Evolutionary conservation across 805 yeast genomes (phyloP).

Genomic region (Phaffomyces opuntiae): DNA sequence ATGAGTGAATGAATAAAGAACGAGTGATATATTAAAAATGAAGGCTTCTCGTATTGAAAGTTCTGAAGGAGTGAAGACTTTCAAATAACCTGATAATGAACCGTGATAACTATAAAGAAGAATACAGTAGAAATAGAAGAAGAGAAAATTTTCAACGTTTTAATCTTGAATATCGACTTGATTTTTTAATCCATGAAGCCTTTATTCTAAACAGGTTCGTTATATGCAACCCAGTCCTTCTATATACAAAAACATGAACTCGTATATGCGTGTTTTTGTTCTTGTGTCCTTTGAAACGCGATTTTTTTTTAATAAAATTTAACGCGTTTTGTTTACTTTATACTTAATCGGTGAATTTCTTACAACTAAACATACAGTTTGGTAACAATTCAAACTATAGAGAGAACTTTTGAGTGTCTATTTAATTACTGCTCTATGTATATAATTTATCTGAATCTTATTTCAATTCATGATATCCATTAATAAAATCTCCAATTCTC

Average conservation of each 20-base stretch:
- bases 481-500: conserved; percentile 74
- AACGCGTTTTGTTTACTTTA: too few relatives aligned
- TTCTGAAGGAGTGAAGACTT: neutral
- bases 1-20: neutral
- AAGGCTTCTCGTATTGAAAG: neutral
- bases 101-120: neutral
- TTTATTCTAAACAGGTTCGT: neutral
- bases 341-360: too few relatives aligned
- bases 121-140: neutral
- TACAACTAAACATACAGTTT: too few relatives aligned
- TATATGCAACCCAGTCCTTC: neutral
- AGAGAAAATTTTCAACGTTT: too few relatives aligned
- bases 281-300: too few relatives aligned
- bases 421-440: neutral
- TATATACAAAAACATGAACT: too few relatives aligned
- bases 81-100: neutral
- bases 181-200: neutral
- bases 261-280: too few relatives aligned
- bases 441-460: too few relatives aligned
- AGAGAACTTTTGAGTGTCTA: neutral
- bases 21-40: neutral
- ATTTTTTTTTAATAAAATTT: too few relatives aligned
- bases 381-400: too few relatives aligned
- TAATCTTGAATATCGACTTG: too few relatives aligned
- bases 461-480: too few relatives aligned